phyloP scores from a whole-genome alignment of 805 yeast genomes.

The Saccharomycopsis sp. region DNA sequence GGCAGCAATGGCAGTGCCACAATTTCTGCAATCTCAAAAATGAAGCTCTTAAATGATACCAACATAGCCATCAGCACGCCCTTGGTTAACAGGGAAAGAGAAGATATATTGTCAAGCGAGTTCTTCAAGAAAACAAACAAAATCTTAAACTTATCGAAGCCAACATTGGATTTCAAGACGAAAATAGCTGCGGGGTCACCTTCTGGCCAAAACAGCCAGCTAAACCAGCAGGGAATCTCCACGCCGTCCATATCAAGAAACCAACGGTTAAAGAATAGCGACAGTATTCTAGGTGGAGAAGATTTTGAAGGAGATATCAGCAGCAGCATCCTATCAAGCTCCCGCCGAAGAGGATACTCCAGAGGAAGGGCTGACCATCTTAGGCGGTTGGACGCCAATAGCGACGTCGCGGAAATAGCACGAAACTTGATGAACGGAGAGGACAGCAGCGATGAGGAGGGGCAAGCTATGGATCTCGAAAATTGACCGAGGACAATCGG shows the following conservation, averaged over 20 bases:
- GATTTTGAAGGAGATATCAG: conserved; percentile 17
- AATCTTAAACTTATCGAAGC: conserved; percentile 25
- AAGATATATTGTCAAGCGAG: conserved; percentile 14
- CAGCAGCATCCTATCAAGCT: not conserved
- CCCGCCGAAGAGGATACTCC: not conserved
- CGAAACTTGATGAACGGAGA: conserved; percentile 39
- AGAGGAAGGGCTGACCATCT: not conserved
- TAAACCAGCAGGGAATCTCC: conserved; percentile 23
- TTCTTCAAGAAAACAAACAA: conserved; percentile 28
- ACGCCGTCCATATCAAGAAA: conserved; percentile 12
- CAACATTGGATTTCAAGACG: conserved; percentile 27
- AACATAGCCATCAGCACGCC: conserved; percentile 16
- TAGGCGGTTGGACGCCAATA: not conserved
- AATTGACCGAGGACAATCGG: too few species aligned
- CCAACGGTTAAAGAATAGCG: conserved; percentile 23
- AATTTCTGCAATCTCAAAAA: not conserved
- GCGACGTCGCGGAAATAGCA: conserved; percentile 27
- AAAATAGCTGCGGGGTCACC: not conserved
- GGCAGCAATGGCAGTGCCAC: not conserved
- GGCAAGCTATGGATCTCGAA: conserved; percentile 49
- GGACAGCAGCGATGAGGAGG: conserved; percentile 44
- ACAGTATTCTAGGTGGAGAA: conserved; percentile 27
- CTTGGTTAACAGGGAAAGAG: conserved; percentile 12
- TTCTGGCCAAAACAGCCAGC: conserved; percentile 23
- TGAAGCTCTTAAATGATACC: not conserved